Base-by-base conservation (phyloP, 2,329 filamentous ascomycete genomes). In the Cladosporium sp. region DNA sequence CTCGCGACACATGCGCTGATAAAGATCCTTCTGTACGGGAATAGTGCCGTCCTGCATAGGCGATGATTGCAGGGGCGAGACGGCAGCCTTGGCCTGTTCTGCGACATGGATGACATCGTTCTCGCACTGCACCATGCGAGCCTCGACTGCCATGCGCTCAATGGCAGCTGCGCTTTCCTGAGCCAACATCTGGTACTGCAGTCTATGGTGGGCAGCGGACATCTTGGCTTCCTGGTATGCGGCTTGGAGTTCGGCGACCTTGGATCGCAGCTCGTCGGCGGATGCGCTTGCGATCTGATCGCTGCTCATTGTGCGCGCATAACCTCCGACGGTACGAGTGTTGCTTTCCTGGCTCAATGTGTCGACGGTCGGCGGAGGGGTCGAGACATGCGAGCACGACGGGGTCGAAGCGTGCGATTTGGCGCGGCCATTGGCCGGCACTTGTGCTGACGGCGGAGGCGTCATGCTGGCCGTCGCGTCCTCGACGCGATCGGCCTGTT, bases 91-190 rank as follows among this genome's bases (percentile, higher is more conserved):
- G 80, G 80, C 48, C 65, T 86, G 81, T 64, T 93, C 87, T 11
- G 84, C 83, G 56, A 80, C 78, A 55, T 90, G 86, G 28, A 96
- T 74, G 10, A 91, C 87, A 56, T 95, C 87, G 16, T 95, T 86
- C 70, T 96, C 90, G 18, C 87, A 81, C 57, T 89, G 82, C n/a
- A 86, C 86, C 81, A 96, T 91, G 59, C 93, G 87, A 62, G 95
- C 87, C 70, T 96, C 92, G 4, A 96, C 91, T 34, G 85, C 86
- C 60, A 92, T 89, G 22, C 90, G 84, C 70, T 95, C 91, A 9
- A 89, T 82, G 31, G 90, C 86, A 61, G 95, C 89, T 45, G 86
- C 84, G 51, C 87, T 90, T 64, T 95, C 89, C 59, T 96, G 84
- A 48, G 82, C 84, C 28, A 95, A 79, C 64, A 96, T 80, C 61